Percentiles rank a stretch among this genome's conserved stretches.
Evolutionary conservation across 345 rosid genomes (phyloP).

Genomic region (Physaria fendleri): DNA sequence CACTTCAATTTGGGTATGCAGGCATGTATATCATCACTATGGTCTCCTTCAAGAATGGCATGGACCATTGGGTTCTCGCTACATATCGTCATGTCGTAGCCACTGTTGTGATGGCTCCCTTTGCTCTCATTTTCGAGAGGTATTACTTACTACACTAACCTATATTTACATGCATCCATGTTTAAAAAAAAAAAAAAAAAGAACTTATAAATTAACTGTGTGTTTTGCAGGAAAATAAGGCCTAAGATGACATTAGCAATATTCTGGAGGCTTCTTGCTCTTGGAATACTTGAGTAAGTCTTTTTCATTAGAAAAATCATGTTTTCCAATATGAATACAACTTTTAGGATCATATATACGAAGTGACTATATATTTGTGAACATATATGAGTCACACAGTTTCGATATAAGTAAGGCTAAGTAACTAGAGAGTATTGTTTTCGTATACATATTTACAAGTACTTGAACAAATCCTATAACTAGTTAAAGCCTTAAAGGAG

Average conservation of each 20-base stretch:
- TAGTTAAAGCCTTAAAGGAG: neutral
- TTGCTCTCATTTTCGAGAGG: conserved; percentile 85
- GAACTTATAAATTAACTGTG: too few species aligned
- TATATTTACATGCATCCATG: neutral
- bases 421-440: neutral
- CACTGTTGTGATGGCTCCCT: conserved; percentile 61
- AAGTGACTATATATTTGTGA: too few species aligned
- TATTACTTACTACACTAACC: conserved; percentile 13
- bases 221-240: conserved; percentile 64
- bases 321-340: conserved; percentile 4
- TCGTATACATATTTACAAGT: neutral
- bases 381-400: neutral
- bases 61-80: conserved; percentile 67
- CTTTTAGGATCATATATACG: neutral
- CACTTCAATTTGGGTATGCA: conserved; percentile 78
- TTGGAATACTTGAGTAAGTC: conserved; percentile 77
- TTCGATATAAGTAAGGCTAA: neutral
- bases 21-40: conserved; percentile 78
- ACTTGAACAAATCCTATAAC: neutral
- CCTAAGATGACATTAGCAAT: conserved; percentile 76
- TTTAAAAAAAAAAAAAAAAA: too few species aligned
- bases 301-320: conserved; percentile 15
- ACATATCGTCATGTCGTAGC: conserved; percentile 79
- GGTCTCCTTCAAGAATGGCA: conserved; percentile 68
- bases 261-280: conserved; percentile 59